Conservation (phyloP, 495 filamentous ascomycete species). For the Polyplosphaeria fusca region DNA sequence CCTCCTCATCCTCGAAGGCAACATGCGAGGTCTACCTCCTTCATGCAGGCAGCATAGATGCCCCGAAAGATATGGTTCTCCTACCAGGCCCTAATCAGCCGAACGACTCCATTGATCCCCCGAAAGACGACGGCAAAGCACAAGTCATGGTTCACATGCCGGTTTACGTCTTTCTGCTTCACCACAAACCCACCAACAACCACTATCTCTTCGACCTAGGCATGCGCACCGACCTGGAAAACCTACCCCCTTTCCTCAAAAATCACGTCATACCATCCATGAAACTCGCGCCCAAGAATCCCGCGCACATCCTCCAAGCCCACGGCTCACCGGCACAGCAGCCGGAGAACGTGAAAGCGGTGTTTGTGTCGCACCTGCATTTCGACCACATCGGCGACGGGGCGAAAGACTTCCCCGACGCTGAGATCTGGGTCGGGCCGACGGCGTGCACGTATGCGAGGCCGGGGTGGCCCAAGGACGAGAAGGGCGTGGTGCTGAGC, state of each 20-base stretch:
- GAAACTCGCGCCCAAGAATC: not conserved
- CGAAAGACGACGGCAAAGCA: not conserved
- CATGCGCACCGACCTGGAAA: slow-evolving; percentile 21
- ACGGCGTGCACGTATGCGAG: slow-evolving; percentile 21
- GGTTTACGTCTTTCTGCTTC: slow-evolving; percentile 20
- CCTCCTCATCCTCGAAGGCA: slow-evolving; percentile 10
- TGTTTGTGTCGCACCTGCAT: slow-evolving; percentile 21
- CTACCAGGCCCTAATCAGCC: slow-evolving; percentile 11
- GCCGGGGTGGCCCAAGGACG: slow-evolving; percentile 19
- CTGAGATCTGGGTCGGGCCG: slow-evolving; percentile 24
- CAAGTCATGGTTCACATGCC: slow-evolving; percentile 7
- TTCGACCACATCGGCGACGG: slow-evolving; percentile 30
- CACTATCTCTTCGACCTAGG: slow-evolving; percentile 27
- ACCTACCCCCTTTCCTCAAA: slow-evolving; percentile 13
- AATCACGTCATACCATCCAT: slow-evolving; percentile 14
- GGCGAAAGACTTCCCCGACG: slow-evolving; percentile 7
- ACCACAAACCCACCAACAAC: slow-evolving; percentile 2
- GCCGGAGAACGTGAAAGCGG: slow-evolving; percentile 20
- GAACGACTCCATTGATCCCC: not conserved
- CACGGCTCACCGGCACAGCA: slow-evolving; percentile 10
- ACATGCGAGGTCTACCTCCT: slow-evolving; percentile 23
- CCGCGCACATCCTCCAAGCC: slow-evolving; percentile 6
- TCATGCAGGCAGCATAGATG: slow-evolving; percentile 15
- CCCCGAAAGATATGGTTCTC: slow-evolving; percentile 17
- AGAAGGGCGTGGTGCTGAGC: slow-evolving; percentile 1